A percentile compares a stretch with the other conserved stretches of the same genome.
These are phyloP conservation scores for Hyphopichia burtonii DNA, from an alignment of 1,139 yeast species.

Conservation along the genomic window DNA sequence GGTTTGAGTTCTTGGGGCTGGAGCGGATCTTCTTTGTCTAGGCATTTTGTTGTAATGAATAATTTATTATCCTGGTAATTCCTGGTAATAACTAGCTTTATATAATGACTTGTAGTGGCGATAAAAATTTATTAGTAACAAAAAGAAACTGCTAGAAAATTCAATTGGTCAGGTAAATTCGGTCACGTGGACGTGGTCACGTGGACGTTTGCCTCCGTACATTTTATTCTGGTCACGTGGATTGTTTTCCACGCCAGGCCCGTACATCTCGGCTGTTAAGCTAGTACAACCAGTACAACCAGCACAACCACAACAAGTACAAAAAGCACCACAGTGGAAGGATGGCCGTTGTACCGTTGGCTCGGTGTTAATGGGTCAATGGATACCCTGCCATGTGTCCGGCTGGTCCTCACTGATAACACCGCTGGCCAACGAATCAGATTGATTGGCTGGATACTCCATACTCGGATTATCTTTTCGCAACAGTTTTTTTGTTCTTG, in stretches of 20 bases:
- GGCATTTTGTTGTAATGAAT: conserved; percentile 40
- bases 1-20: conserved; percentile 61
- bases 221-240: too few relatives aligned
- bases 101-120: conserved; percentile 1
- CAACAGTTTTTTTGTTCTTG: not conserved
- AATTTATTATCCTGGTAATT: too few relatives aligned
- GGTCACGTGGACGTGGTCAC: not conserved
- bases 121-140: not conserved
- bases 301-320: too few relatives aligned
- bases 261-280: too few relatives aligned
- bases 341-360: too few relatives aligned
- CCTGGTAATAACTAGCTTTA: not conserved
- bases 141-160: not conserved
- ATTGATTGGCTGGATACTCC: not conserved
- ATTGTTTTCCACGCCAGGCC: too few relatives aligned
- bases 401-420: too few relatives aligned
- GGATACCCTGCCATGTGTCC: too few relatives aligned
- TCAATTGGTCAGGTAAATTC: not conserved
- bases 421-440: not conserved
- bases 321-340: too few relatives aligned
- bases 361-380: too few relatives aligned
- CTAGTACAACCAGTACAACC: too few relatives aligned
- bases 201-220: too few relatives aligned
- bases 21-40: conserved; percentile 65
- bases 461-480: conserved; percentile 1